A percentile compares a stretch with the other conserved stretches of the same genome.
Evolutionary conservation across 306 rosid species (phyloP).

Genomic region (Trichosanthes cucumerina): DNA sequence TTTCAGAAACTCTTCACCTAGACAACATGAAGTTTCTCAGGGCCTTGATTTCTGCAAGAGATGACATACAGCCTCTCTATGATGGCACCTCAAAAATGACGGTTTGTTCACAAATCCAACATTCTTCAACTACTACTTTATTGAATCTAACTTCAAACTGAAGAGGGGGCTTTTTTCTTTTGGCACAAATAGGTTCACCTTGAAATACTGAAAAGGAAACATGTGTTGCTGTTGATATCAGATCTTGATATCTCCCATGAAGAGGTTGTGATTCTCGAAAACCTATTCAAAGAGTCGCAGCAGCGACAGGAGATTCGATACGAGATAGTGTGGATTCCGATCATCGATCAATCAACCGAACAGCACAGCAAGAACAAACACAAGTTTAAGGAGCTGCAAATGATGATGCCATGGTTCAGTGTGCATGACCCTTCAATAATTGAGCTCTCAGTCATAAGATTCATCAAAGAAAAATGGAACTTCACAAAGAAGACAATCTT

Average conservation of each 20-base stretch:
- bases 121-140: not conserved
- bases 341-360: conserved; percentile 24
- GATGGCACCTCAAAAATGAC: conserved; percentile 26
- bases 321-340: conserved; percentile 72
- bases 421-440: conserved; percentile 49
- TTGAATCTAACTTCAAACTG: not conserved
- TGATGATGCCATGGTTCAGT: conserved; percentile 55
- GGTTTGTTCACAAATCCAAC: conserved; percentile 23
- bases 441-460: conserved; percentile 50
- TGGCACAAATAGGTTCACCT: conserved; percentile 36
- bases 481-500: conserved; percentile 55
- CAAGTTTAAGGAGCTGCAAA: conserved; percentile 40
- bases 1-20: conserved; percentile 36
- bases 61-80: conserved; percentile 45
- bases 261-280: conserved; percentile 47
- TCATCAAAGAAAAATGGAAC: conserved; percentile 55
- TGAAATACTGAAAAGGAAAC: conserved; percentile 62
- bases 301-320: conserved; percentile 28
- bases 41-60: conserved; percentile 44
- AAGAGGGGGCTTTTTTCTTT: not conserved
- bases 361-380: conserved; percentile 23
- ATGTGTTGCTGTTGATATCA: conserved; percentile 67
- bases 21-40: conserved; percentile 64
- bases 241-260: conserved; percentile 61
- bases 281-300: conserved; percentile 27